Base-by-base conservation (phyloP, 2,329 filamentous ascomycete species). In the Camillea tinctor region DNA sequence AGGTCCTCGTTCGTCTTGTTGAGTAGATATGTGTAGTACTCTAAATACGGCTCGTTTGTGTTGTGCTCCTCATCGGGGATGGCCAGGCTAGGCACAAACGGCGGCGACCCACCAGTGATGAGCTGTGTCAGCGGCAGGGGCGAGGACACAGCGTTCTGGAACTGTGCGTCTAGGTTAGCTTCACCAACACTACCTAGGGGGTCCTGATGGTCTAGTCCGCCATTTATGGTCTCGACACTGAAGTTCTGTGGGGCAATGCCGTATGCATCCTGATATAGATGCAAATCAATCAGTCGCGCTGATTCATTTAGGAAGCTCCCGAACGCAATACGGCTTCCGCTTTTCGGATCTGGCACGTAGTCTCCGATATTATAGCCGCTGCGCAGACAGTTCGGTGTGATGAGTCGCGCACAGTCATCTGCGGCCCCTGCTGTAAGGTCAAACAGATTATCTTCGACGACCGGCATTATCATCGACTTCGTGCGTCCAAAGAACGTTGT, bases 21-120 rank as follows among this genome's bases (percentile, higher is more conserved):
- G 1, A 88, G 76, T 2, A 90, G 74, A 71, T 84, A 84, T 58
- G 84, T 79, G 9, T 89, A 79, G 73, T 86, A 89, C n/a, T 83
- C 82, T 1, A 90, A 77, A 71, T 88, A 91, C 0, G 87, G 87
- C 75, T 90, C 88, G 71, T 90, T 88, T n/a, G 76, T 77, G 65
- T 86, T 81, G 64, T 76, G 64, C 11, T 52, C 51, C n/a, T 50
- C 21, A n/a, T 21, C 22, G 26, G 65, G 65, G 54, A 66, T 61
- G 7, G 66, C 65, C 11, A 67, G 64, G 22, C 66, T 64, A 13
- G 65, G 19, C 3, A 67, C 59, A 9, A 64, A 53, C 21, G 65
- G 65, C 23, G 60, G 64, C 7, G 64, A 64, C 15, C 65, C 65
- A 15, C 65, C 65, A 13, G 55, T 54, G 52, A 57, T 60, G 52